Base-by-base conservation (phyloP, 371 early-diverging fungal genomes). In the Actinomortierella ambigua region DNA sequence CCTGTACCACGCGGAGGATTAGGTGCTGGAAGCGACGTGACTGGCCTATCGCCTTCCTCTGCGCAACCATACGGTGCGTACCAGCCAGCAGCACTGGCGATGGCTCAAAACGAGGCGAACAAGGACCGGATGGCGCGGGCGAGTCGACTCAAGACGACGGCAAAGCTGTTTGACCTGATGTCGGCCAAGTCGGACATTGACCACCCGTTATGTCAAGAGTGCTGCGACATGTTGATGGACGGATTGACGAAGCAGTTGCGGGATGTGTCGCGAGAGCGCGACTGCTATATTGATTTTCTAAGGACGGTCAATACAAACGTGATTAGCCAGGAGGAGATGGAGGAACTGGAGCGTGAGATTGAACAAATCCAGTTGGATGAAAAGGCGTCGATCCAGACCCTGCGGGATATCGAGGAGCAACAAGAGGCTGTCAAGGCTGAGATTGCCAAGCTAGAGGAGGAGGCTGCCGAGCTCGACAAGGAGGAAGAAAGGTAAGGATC, bases 121-220 rank as follows among this genome's bases (percentile, higher is more conserved):
- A 61, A 42, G 75, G 43, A 83, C 78, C 84, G 24, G 80, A 86
- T 59, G 0, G 15, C 61, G 4, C 66, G 66, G 18, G 59, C 75
- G 1, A 73, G 66, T 61, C 79, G 88, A 11, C 78, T 90, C 14
- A 84, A 85, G 57, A 85, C 89, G 0, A 87, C 89, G 3, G 85
- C 78, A 50, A 82, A 85, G 23, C 66, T 93, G 20, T 91, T 91
- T 77, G 88, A 89, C 49, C 57, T 90, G 56, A 85, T 90, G 80
- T 88, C 88, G 0, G 82, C 85, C 3, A 82, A 83, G 60, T 85
- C 91, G 3, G 85, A 88, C 42, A 83, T 89, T 3, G 89, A 90
- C 61, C 95, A 95, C 59, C 95, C 95, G 13, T 82, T 95, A 73
- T 97, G 97, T 70, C 88, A 90, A 55, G 94, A 92, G 50, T 97